Evolutionary conservation across 2,329 filamentous ascomycete species (phyloP).

Genomic region (Ophiocordyceps unilateralis): DNA sequence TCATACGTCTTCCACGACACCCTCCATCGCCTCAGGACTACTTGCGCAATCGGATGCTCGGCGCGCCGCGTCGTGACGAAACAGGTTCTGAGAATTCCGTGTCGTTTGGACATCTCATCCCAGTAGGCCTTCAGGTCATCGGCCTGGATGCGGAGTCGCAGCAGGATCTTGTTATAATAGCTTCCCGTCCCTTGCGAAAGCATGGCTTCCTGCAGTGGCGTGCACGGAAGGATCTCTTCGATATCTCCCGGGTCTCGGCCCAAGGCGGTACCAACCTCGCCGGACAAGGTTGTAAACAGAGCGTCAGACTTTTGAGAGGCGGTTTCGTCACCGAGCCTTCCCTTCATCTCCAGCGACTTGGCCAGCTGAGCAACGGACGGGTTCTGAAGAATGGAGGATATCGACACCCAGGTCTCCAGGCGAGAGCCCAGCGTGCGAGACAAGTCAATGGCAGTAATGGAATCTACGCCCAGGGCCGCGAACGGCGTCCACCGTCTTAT

Average conservation of each 20-base stretch:
- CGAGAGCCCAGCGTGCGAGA: conserved; percentile 35
- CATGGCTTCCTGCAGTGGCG: conserved; percentile 80
- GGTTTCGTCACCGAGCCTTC: background rate
- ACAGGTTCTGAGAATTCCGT: conserved; percentile 62
- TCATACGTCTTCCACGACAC: conserved; percentile 23
- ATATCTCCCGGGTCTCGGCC: conserved; percentile 17
- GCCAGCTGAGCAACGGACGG: conserved; percentile 47
- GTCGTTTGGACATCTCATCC: conserved; percentile 42
- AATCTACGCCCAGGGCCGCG: conserved; percentile 65
- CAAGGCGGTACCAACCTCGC: conserved; percentile 1
- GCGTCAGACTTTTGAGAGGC: conserved; percentile 8
- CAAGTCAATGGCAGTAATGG: conserved; percentile 61
- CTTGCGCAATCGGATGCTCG: conserved; percentile 51
- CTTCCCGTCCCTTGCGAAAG: conserved; percentile 34
- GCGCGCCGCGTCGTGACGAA: conserved; percentile 50
- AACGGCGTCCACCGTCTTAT: conserved; percentile 55
- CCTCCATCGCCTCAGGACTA: conserved; percentile 35
- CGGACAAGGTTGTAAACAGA: conserved; percentile 9
- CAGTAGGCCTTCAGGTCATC: conserved; percentile 40
- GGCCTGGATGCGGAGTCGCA: conserved; percentile 37
- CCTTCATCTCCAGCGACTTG: conserved; percentile 6
- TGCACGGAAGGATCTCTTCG: conserved; percentile 56
- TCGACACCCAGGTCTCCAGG: conserved; percentile 32
- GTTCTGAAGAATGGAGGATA: conserved; percentile 54
- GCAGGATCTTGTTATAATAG: conserved; percentile 58